Evolutionary conservation across 1,139 yeast species (phyloP).

Genomic region (Pichia sp.): DNA sequence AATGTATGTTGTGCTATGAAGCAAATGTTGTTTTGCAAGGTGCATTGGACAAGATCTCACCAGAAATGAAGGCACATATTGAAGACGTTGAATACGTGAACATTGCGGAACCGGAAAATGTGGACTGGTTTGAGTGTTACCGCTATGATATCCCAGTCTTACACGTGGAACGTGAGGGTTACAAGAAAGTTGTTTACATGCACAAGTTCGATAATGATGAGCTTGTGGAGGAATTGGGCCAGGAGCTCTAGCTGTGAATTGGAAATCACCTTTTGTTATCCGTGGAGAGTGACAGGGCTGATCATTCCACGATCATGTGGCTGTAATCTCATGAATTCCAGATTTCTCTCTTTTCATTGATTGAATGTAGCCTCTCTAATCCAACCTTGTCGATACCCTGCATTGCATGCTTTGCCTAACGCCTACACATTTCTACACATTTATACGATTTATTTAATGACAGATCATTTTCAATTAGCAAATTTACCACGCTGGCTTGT

Average conservation of each 20-base stretch:
- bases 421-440: too few species aligned
- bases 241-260: slow-evolving; percentile 24
- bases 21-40: slow-evolving; percentile 51
- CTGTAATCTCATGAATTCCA: too few species aligned
- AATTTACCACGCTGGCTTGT: slow-evolving; percentile 8
- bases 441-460: too few species aligned
- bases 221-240: slow-evolving; percentile 38
- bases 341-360: too few species aligned
- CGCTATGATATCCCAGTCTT: slow-evolving; percentile 87
- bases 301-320: too few species aligned
- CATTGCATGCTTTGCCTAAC: too few species aligned
- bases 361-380: too few species aligned
- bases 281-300: too few species aligned
- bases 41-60: slow-evolving; percentile 28
- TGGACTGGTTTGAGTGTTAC: slow-evolving; percentile 72
- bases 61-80: slow-evolving; percentile 13
- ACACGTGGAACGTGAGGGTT: slow-evolving; percentile 52
- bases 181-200: slow-evolving; percentile 59
- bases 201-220: slow-evolving; percentile 62
- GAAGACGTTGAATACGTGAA: slow-evolving; percentile 48
- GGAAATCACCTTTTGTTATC: too few species aligned
- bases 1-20: slow-evolving; percentile 71
- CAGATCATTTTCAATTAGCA: too few species aligned
- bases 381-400: too few species aligned
- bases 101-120: slow-evolving; percentile 60